Evolutionary conservation across 2,329 filamentous ascomycete genomes (phyloP).

Genomic region (Botrytis paeoniae): DNA sequence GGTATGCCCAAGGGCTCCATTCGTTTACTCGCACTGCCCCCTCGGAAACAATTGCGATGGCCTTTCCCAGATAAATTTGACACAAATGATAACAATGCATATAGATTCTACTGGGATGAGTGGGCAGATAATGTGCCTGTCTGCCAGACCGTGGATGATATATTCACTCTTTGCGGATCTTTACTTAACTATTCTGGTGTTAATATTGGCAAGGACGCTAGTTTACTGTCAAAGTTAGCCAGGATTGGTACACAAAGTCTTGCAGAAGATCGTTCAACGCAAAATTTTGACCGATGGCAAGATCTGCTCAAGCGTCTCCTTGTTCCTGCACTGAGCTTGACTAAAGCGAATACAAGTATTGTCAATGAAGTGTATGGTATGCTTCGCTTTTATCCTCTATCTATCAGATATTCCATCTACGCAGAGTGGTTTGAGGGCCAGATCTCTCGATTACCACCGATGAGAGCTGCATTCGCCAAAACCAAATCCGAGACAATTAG

Average conservation of each 20-base stretch:
- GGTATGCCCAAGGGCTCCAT: conserved; percentile 68
- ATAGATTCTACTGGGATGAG: conserved; percentile 95
- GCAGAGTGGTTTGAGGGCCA: conserved; percentile 86
- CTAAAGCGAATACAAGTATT: conserved; percentile 76
- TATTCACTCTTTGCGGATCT: conserved; percentile 82
- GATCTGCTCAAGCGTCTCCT: conserved; percentile 79
- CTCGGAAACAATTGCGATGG: conserved; percentile 75
- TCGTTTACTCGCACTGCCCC: conserved; percentile 55
- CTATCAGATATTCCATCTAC: conserved; percentile 82
- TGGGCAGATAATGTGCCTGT: conserved; percentile 92
- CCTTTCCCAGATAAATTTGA: conserved; percentile 77
- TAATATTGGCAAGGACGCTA: conserved; percentile 81
- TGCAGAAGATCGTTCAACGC: conserved; percentile 62
- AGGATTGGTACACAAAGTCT: conserved; percentile 79
- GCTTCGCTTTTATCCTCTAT: conserved; percentile 72
- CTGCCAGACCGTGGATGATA: conserved; percentile 85
- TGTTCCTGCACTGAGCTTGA: conserved; percentile 84
- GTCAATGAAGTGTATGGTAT: conserved; percentile 86
- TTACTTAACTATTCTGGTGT: conserved; percentile 83
- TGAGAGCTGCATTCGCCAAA: conserved; percentile 74
- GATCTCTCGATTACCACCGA: conserved; percentile 71
- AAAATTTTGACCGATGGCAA: conserved; percentile 76
- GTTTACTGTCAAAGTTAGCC: conserved; percentile 76
- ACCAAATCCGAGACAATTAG: conserved; percentile 77
- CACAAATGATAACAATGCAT: conserved; percentile 69